These are phyloP conservation scores for Aureobasidium vineae DNA, from an alignment of 2,329 filamentous ascomycete species.

Conservation along the genomic window DNA sequence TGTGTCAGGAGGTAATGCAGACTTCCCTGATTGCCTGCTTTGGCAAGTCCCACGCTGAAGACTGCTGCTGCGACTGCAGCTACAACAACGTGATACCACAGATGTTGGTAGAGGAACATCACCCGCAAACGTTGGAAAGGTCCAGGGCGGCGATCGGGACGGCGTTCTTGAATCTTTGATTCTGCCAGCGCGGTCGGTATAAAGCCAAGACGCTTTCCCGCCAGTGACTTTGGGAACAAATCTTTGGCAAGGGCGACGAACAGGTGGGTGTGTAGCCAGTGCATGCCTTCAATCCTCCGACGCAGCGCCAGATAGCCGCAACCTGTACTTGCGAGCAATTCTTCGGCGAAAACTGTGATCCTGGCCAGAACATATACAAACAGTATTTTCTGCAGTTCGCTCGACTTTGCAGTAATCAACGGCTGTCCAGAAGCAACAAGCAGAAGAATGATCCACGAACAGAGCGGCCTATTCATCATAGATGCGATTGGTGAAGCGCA, in stretches of 20 bases:
- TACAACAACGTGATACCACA: conserved; percentile 49
- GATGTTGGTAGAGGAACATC: conserved; percentile 57
- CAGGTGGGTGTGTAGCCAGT: conserved; percentile 10
- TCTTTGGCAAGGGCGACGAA: conserved; percentile 20
- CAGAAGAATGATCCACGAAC: conserved; percentile 18
- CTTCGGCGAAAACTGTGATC: background rate
- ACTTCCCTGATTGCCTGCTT: conserved; percentile 49
- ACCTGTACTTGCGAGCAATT: conserved; percentile 13
- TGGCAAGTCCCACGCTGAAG: conserved; percentile 50
- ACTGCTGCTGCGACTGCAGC: background rate
- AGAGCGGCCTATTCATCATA: conserved; percentile 23
- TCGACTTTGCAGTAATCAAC: background rate
- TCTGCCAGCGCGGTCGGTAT: conserved; percentile 16
- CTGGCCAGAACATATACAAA: conserved; percentile 4
- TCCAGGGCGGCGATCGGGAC: conserved; percentile 4
- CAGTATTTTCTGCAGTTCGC: background rate
- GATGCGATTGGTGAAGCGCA: conserved; percentile 6
- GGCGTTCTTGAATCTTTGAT: conserved; percentile 21
- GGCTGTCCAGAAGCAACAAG: conserved; percentile 15
- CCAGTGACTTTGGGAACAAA: conserved; percentile 4
- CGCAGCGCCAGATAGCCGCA: conserved; percentile 16
- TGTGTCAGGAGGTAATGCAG: conserved; percentile 41
- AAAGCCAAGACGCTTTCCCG: background rate
- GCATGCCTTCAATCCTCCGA: conserved; percentile 7
- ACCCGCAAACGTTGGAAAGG: conserved; percentile 1